Base-by-base conservation (phyloP, 2,329 filamentous ascomycete species). In the Phialophora tarda region DNA sequence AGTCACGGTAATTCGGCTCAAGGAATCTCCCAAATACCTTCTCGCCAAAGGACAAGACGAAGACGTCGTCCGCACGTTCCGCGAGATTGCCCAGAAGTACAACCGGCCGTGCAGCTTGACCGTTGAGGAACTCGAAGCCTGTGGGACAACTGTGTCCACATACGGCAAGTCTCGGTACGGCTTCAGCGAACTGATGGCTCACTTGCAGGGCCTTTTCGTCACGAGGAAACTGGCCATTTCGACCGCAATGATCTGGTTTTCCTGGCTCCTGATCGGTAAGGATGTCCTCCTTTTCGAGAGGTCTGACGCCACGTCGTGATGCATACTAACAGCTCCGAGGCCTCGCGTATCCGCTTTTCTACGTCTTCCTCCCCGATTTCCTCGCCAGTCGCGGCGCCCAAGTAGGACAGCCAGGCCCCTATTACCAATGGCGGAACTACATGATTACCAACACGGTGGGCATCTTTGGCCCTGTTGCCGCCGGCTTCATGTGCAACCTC, bases 361-460 rank as follows among this genome's bases (percentile, higher is more conserved):
- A 93, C 73, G 88, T 90, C 28, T 94, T 92, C 74, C 78, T 94
- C 3, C 71, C 71, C 17, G 54, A 68, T 12, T 71, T 58, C 54
- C 65, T 72, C 0, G 83, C 86, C 1, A 85, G 84, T 0, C 83
- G 89, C 11, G 89, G 91, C 6, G 88, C 84, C 0, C 79, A 90
- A 50, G 91, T 91, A 66, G 88, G 88, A 17, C 89, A 92, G 69
- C 88, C 89, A 7, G 89, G 87, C 50, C 91, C 88, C 0, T 90
- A 90, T 71, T 80, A 90, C 47, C 91, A 89, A 0, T 94, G 93
- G 77, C 86, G 91, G 14, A 93, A 94, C 79, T 89, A 88, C 10
- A 82, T 92, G 17, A 91, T 94, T 73, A 90, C 92, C 62, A 88
- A 90, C 4, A 83, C 85, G 0, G 83, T 92, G 64, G 90, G 89